These are phyloP conservation scores for Colletotrichum tanaceti DNA, from an alignment of 2,329 filamentous ascomycete species.

Conservation along the genomic window DNA sequence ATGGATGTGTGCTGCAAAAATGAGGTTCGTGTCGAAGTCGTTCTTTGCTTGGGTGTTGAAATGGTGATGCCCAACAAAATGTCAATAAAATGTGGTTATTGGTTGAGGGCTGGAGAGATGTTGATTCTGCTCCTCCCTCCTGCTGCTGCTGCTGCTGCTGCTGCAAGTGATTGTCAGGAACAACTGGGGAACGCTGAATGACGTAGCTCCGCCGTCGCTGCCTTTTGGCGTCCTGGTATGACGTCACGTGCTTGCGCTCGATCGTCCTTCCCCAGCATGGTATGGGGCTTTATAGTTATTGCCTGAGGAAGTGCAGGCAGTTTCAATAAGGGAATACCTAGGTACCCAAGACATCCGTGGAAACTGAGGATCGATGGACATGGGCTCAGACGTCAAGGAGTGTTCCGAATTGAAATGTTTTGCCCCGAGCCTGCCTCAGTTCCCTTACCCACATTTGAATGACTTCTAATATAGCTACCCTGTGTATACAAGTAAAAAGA, in stretches of 20 bases:
- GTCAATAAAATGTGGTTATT: constrained; percentile 14
- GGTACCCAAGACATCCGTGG: neutral
- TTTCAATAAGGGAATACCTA: no score
- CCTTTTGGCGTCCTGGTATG: constrained; percentile 12
- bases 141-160: no score
- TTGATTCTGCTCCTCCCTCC: neutral
- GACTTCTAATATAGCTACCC: no score
- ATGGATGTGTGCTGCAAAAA: no score
- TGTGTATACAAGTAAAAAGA: no score
- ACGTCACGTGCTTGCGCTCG: constrained; percentile 32
- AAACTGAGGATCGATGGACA: neutral
- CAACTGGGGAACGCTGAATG: constrained; percentile 31
- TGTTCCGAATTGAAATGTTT: no score
- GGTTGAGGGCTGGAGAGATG: constrained; percentile 11
- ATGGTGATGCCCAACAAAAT: constrained; percentile 17
- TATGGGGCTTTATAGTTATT: neutral
- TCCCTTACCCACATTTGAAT: no score
- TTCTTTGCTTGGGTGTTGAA: neutral
- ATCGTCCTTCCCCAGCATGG: neutral
- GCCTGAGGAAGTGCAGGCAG: no score
- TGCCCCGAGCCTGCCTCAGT: no score
- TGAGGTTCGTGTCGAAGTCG: neutral
- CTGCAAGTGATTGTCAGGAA: constrained; percentile 15
- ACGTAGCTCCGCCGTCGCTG: constrained; percentile 28
- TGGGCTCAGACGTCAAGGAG: no score